Percentiles rank a stretch among this genome's conserved stretches.
These are phyloP conservation scores for Pisolithus thermaeus DNA, from an alignment of 1,284 basidiomycete genomes.

Conservation along the genomic window DNA sequence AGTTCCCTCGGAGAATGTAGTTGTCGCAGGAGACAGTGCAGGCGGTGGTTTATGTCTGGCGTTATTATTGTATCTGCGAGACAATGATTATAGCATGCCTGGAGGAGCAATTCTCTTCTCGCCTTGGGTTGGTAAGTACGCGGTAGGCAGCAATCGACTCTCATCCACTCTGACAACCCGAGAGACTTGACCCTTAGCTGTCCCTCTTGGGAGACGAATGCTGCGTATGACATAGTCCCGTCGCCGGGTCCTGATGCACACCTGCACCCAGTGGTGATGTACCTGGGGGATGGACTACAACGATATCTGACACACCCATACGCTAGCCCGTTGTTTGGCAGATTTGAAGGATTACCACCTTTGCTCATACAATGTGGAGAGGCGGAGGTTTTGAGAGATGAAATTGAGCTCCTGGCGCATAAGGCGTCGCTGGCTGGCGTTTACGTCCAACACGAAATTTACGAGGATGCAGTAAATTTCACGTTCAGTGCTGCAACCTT, in stretches of 20 bases:
- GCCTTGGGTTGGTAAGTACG: slow-evolving; percentile 83
- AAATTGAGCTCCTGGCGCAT: slow-evolving; percentile 89
- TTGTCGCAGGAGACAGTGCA: slow-evolving; percentile 89
- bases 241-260: slow-evolving; percentile 74
- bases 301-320: slow-evolving; percentile 93
- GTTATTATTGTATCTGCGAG: slow-evolving; percentile 87
- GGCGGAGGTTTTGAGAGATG: slow-evolving; percentile 90
- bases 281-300: slow-evolving; percentile 83
- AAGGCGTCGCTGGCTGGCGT: slow-evolving; percentile 90
- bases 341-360: slow-evolving; percentile 83
- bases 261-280: slow-evolving; percentile 89
- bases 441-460: slow-evolving; percentile 85
- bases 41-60: slow-evolving; percentile 88
- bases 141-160: background rate
- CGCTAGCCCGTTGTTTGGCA: slow-evolving; percentile 92
- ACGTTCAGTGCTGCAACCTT: background rate
- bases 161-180: slow-evolving; percentile 3
- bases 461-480: slow-evolving; percentile 82
- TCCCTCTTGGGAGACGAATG: slow-evolving; percentile 95
- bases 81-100: slow-evolving; percentile 78
- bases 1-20: slow-evolving; percentile 87
- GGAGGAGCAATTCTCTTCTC: slow-evolving; percentile 82
- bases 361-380: slow-evolving; percentile 92
- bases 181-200: slow-evolving; percentile 92
- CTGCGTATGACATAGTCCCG: slow-evolving; percentile 76